Percentiles rank a stretch among this genome's conserved stretches.
Evolutionary conservation across 192 early-diverging fungal genomes (phyloP).

Genomic region (Podila verticillata): DNA sequence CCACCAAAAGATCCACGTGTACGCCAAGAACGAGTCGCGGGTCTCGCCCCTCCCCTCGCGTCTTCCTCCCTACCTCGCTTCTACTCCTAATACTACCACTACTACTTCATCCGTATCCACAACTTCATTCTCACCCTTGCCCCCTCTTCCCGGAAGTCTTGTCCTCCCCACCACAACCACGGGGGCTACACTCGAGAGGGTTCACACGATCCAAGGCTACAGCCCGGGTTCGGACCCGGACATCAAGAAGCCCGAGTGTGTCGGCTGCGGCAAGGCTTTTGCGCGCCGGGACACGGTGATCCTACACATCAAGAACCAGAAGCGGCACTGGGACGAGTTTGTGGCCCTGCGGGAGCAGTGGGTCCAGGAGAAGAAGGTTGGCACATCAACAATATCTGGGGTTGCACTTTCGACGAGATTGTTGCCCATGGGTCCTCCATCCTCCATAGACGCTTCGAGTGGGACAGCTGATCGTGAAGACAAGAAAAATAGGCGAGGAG

Average conservation of each 20-base stretch:
- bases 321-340: constrained; percentile 38
- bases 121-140: no score
- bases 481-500: neutral
- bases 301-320: constrained; percentile 45
- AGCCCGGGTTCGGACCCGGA: constrained; percentile 20
- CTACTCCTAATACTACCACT: no score
- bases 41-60: neutral
- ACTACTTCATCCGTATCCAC: no score
- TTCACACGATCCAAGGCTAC: constrained; percentile 5
- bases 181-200: neutral
- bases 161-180: neutral
- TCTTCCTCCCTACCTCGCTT: no score
- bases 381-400: no score
- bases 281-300: constrained; percentile 43
- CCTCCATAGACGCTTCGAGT: neutral
- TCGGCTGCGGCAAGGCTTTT: constrained; percentile 46
- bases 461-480: neutral
- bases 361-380: neutral
- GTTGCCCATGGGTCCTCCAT: neutral
- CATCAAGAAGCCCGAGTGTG: constrained; percentile 38
- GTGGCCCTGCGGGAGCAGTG: neutral
- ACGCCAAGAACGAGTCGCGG: constrained; percentile 4
- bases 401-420: neutral
- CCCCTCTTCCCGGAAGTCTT: neutral
- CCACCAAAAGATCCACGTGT: constrained; percentile 31